These are phyloP conservation scores for Berberis vulgaris DNA, from an alignment of 164 flowering plant species.

Conservation along the genomic window DNA sequence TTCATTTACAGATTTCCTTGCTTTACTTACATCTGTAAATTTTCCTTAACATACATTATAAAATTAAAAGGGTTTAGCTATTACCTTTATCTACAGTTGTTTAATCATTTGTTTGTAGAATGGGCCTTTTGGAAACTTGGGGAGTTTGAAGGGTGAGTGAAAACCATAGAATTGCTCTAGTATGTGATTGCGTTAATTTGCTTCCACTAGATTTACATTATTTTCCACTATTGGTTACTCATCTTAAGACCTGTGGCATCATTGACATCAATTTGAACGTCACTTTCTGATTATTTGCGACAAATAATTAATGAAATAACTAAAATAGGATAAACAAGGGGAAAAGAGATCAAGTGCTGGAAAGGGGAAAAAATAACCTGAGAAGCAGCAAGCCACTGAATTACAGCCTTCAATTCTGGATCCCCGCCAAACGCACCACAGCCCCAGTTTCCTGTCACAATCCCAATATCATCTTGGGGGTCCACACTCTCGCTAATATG, in stretches of 20 bases:
- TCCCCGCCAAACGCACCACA: conserved; percentile 98
- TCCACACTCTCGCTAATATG: conserved; percentile 9
- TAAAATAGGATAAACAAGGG: neutral
- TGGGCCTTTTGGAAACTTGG: no score
- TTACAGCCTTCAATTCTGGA: conserved; percentile 62
- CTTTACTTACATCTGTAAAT: no score
- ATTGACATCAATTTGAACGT: neutral
- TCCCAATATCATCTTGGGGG: conserved; percentile 36
- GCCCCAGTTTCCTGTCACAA: conserved; percentile 97
- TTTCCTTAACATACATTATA: no score
- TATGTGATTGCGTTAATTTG: neutral
- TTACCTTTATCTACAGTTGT: no score
- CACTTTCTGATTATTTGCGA: no score
- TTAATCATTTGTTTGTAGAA: no score
- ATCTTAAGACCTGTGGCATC: neutral
- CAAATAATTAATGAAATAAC: neutral
- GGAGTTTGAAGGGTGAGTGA: no score
- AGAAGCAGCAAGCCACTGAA: conserved; percentile 97
- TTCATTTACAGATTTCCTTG: no score
- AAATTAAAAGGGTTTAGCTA: no score
- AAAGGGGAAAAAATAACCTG: conserved; percentile 40
- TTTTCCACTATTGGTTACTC: no score
- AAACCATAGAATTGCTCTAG: no score
- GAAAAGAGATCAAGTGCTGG: neutral
- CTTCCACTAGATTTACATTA: neutral